Evolutionary conservation across 257 asterid species (phyloP).

Genomic region (Eustoma russellianum): DNA sequence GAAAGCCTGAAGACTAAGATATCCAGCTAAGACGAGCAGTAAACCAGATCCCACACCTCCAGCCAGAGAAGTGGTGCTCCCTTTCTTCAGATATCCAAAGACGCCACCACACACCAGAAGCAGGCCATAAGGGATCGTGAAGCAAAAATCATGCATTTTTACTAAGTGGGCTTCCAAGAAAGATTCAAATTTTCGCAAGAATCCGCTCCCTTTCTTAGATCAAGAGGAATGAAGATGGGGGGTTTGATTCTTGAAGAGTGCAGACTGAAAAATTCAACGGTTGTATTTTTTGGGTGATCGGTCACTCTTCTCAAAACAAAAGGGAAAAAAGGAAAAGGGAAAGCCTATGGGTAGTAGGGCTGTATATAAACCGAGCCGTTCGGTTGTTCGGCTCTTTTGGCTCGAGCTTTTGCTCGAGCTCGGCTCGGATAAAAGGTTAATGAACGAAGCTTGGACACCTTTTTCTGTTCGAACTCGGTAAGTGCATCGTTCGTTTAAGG

Average conservation of each 20-base stretch:
- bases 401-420: too few species aligned
- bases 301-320: too few species aligned
- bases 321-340: background rate
- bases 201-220: slow-evolving; percentile 7
- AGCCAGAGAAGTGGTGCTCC: slow-evolving; percentile 75
- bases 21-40: slow-evolving; percentile 75
- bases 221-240: slow-evolving; percentile 7
- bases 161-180: slow-evolving; percentile 9
- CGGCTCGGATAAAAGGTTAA: too few species aligned
- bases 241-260: background rate
- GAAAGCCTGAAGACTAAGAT: slow-evolving; percentile 83
- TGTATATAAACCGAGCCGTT: too few species aligned
- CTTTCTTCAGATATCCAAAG: slow-evolving; percentile 68
- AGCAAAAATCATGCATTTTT: slow-evolving; percentile 96
- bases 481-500: too few species aligned
- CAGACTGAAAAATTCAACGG: slow-evolving; percentile 1
- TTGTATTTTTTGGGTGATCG: slow-evolving; percentile 1
- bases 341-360: background rate
- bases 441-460: too few species aligned
- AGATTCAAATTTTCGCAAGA: slow-evolving; percentile 7
- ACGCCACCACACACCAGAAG: slow-evolving; percentile 68
- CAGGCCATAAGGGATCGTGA: slow-evolving; percentile 92
- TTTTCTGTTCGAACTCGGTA: too few species aligned
- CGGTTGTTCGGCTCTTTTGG: too few species aligned
- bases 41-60: slow-evolving; percentile 81